These are phyloP conservation scores for Cyphellophora europaea DNA, from an alignment of 2,329 filamentous ascomycete genomes.

Conservation along the genomic window DNA sequence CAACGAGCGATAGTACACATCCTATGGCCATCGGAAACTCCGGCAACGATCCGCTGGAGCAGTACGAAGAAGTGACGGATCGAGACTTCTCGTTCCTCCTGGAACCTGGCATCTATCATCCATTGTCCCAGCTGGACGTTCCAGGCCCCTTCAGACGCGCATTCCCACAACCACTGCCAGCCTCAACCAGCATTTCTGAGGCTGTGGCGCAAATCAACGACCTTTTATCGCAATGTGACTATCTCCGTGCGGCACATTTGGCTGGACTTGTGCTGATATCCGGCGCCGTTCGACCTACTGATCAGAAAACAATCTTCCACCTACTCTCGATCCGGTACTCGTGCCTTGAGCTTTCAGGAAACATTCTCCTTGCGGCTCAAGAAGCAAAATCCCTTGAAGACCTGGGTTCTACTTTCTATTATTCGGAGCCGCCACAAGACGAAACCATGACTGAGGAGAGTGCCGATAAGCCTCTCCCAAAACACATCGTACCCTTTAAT, in stretches of 20 bases:
- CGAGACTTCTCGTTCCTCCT: slow-evolving; percentile 74
- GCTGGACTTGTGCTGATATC: slow-evolving; percentile 33
- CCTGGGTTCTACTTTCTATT: slow-evolving; percentile 47
- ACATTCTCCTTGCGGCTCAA: slow-evolving; percentile 56
- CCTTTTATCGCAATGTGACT: slow-evolving; percentile 65
- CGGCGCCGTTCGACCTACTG: slow-evolving; percentile 31
- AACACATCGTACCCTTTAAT: slow-evolving; percentile 75
- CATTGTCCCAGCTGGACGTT: slow-evolving; percentile 55
- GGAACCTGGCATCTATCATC: slow-evolving; percentile 73
- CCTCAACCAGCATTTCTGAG: slow-evolving; percentile 44
- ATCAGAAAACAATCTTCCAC: slow-evolving; percentile 60
- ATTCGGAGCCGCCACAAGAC: slow-evolving; percentile 21
- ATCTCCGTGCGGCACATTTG: slow-evolving; percentile 61
- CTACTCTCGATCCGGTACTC: slow-evolving; percentile 74
- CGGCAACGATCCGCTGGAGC: too few relatives aligned
- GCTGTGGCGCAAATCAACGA: slow-evolving; percentile 43
- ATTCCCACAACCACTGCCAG: slow-evolving; percentile 49
- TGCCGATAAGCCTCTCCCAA: slow-evolving; percentile 55
- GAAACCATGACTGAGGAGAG: slow-evolving; percentile 20
- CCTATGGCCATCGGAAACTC: too few relatives aligned
- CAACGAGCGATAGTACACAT: too few relatives aligned
- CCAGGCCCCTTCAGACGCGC: slow-evolving; percentile 61
- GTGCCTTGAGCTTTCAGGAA: slow-evolving; percentile 70
- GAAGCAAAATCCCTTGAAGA: slow-evolving; percentile 57
- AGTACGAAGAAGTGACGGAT: too few relatives aligned